These are phyloP conservation scores for Eurotiales sp. DNA, from an alignment of 2,329 filamentous ascomycete genomes.

Conservation along the genomic window DNA sequence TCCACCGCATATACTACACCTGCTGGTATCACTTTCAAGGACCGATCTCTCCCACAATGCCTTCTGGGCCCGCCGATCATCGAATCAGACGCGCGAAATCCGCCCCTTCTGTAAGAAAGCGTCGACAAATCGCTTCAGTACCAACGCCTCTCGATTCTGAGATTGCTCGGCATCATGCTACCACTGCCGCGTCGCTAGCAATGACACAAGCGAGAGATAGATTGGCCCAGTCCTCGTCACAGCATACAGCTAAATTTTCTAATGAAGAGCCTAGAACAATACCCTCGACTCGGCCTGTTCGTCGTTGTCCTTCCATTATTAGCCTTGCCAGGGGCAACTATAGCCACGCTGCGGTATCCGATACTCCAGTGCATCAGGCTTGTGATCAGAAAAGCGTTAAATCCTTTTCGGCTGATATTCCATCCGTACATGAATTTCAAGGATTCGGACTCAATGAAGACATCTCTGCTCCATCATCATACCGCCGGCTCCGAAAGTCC, in stretches of 20 bases:
- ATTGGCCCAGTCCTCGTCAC: constrained; percentile 24
- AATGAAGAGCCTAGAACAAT: constrained; percentile 23
- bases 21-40: constrained; percentile 1
- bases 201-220: constrained; percentile 36
- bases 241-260: constrained; percentile 10
- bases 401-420: constrained; percentile 20
- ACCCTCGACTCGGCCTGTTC: constrained; percentile 17
- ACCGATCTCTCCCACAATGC: constrained; percentile 18
- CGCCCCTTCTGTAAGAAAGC: constrained; percentile 33
- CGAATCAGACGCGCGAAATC: constrained; percentile 38
- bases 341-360: constrained; percentile 1
- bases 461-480: constrained; percentile 44
- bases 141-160: constrained; percentile 29
- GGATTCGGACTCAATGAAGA: constrained; percentile 32
- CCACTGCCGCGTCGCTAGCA: constrained; percentile 40
- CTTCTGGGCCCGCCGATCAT: constrained; percentile 25
- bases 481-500: constrained; percentile 44
- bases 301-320: constrained; percentile 20
- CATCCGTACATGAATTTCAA: constrained; percentile 28
- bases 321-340: constrained; percentile 14
- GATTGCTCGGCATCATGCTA: constrained; percentile 31
- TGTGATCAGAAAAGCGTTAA: constrained; percentile 2
- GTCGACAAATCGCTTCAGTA: constrained; percentile 20
- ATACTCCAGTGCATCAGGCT: background rate
- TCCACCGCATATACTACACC: constrained; percentile 6